Conservation (phyloP, 2,329 filamentous ascomycete species). For the Stagonosporopsis cucurbitacearum region DNA sequence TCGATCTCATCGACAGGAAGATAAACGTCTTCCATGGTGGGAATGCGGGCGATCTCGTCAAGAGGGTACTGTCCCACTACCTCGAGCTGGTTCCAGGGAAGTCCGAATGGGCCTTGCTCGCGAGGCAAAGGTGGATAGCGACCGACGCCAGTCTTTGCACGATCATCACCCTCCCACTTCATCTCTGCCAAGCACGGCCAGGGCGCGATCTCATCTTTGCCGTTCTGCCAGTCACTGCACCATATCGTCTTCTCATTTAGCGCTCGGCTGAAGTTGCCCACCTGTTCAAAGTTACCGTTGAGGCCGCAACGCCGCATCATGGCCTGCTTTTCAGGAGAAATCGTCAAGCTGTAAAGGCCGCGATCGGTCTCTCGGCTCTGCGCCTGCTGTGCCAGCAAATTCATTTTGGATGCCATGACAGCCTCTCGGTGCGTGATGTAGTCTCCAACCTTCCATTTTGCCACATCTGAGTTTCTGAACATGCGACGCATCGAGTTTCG, state of each 20-base stretch:
- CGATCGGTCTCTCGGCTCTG: constrained; percentile 22
- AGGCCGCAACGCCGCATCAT: constrained; percentile 26
- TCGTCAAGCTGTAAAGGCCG: background rate
- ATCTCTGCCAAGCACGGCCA: constrained; percentile 53
- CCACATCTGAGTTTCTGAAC: constrained; percentile 43
- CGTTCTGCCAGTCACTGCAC: constrained; percentile 42
- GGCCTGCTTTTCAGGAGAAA: constrained; percentile 19
- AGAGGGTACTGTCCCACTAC: constrained; percentile 48
- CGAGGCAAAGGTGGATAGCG: constrained; percentile 54
- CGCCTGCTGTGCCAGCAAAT: constrained; percentile 21
- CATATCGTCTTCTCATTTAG: constrained; percentile 51
- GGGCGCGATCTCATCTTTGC: constrained; percentile 46
- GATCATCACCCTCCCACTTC: constrained; percentile 57
- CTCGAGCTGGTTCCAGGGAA: constrained; percentile 52
- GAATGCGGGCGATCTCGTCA: constrained; percentile 48
- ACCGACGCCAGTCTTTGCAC: constrained; percentile 52
- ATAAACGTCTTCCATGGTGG: constrained; percentile 48
- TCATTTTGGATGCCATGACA: constrained; percentile 27
- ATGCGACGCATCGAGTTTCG: constrained; percentile 46
- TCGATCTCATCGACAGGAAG: constrained; percentile 48
- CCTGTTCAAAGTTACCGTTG: constrained; percentile 30
- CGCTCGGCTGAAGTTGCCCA: constrained; percentile 39
- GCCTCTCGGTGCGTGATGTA: constrained; percentile 43
- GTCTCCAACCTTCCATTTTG: constrained; percentile 41
- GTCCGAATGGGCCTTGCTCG: constrained; percentile 48